These are phyloP conservation scores for Daldinia childiae DNA, from an alignment of 495 filamentous ascomycete species.

Conservation along the genomic window DNA sequence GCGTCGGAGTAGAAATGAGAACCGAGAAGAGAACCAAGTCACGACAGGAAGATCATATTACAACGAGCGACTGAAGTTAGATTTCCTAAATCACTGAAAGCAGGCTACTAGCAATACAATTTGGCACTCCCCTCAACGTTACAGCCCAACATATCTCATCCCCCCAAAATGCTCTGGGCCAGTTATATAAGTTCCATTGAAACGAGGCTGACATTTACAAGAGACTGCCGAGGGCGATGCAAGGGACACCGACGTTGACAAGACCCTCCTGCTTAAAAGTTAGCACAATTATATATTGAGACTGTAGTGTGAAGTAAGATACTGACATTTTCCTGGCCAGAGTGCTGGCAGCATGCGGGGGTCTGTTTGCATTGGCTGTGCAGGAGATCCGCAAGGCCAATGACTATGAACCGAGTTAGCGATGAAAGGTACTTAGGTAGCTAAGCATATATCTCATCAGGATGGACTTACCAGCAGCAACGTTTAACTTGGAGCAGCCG, in stretches of 20 bases:
- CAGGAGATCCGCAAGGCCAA: constrained; percentile 56
- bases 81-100: constrained; percentile 40
- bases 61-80: constrained; percentile 49
- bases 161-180: constrained; percentile 40
- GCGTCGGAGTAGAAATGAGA: too few species aligned
- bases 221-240: constrained; percentile 61
- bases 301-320: background rate
- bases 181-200: constrained; percentile 34
- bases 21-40: background rate
- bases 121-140: constrained; percentile 45
- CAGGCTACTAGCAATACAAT: constrained; percentile 45
- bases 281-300: constrained; percentile 4
- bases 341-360: constrained; percentile 62
- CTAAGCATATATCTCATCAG: background rate
- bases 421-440: background rate
- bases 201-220: constrained; percentile 51
- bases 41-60: background rate
- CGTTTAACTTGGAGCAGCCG: constrained; percentile 46
- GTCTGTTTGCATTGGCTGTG: constrained; percentile 64
- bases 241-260: constrained; percentile 60
- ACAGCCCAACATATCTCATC: constrained; percentile 45
- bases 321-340: constrained; percentile 52
- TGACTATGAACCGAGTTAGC: constrained; percentile 28
- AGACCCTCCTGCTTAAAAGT: constrained; percentile 48
- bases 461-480: constrained; percentile 41